A percentile compares a stretch with the other conserved stretches of the same genome.
Conservation (phyloP, 2,329 filamentous ascomycete species). For the Penicillium sp. region DNA sequence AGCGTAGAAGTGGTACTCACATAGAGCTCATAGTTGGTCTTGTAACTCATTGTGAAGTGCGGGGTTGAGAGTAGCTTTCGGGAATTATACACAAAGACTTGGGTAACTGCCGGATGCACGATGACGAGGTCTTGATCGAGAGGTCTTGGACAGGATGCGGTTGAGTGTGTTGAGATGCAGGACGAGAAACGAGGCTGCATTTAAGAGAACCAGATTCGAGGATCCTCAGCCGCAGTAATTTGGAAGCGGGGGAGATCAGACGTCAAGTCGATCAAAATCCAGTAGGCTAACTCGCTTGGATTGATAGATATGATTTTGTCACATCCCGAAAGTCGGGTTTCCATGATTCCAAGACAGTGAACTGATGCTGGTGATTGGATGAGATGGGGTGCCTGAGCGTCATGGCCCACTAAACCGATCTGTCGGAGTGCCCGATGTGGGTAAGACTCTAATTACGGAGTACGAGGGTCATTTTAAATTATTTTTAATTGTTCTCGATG, state of each 20-base stretch:
- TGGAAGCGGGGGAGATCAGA: slow-evolving; percentile 11
- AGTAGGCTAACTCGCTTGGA: background rate
- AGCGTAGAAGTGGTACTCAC: slow-evolving; percentile 27
- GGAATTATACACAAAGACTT: background rate
- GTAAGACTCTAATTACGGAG: slow-evolving; percentile 5
- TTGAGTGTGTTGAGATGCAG: slow-evolving; percentile 21
- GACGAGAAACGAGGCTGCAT: slow-evolving; percentile 9
- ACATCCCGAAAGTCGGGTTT: slow-evolving; percentile 10
- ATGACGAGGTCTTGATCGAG: background rate
- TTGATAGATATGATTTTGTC: slow-evolving; percentile 8
- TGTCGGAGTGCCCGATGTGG: slow-evolving; percentile 14
- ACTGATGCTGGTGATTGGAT: slow-evolving; percentile 11
- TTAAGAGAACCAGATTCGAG: slow-evolving; percentile 11
- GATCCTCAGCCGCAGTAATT: slow-evolving; percentile 16
- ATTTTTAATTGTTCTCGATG: background rate
- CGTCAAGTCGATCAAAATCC: slow-evolving; percentile 17
- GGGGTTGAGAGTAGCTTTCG: background rate
- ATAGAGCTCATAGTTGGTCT: slow-evolving; percentile 42
- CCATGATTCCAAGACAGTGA: background rate
- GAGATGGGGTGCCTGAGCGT: slow-evolving; percentile 3
- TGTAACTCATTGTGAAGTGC: slow-evolving; percentile 35
- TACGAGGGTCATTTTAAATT: background rate
- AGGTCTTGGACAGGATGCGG: slow-evolving; percentile 2
- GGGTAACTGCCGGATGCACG: background rate
- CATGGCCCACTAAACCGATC: slow-evolving; percentile 14